phyloP scores from a whole-genome alignment of 148 eudicot species.

The Fallopia convolvulus region DNA sequence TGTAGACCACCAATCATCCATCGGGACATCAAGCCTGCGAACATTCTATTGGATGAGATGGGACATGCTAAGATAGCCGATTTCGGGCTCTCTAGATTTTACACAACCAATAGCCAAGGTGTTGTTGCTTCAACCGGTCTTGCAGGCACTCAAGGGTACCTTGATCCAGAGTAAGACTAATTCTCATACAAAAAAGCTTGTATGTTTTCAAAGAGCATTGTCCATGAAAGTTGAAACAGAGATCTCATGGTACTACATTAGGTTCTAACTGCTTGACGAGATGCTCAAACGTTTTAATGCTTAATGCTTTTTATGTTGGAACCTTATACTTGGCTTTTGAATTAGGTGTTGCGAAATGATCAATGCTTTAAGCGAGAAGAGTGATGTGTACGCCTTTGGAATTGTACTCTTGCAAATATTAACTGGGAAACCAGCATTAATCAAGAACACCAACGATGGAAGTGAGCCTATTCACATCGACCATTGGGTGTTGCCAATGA shows the following conservation, averaged over 20 bases:
- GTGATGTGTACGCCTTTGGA: constrained; percentile 31
- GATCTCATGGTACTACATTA: too few species aligned
- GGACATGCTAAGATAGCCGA: constrained; percentile 32
- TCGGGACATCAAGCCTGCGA: constrained; percentile 17
- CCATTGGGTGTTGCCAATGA: not conserved
- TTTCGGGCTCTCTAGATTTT: constrained; percentile 31
- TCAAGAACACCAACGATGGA: not conserved
- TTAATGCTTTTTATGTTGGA: too few species aligned
- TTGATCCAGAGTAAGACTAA: constrained; percentile 40
- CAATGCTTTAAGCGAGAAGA: constrained; percentile 18
- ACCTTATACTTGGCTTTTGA: not conserved
- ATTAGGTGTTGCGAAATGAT: not conserved
- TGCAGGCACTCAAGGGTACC: constrained; percentile 31
- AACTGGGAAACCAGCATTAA: constrained; percentile 17
- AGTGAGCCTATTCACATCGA: not conserved
- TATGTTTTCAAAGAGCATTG: too few species aligned
- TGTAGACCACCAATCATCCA: too few species aligned
- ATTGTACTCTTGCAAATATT: constrained; percentile 30
- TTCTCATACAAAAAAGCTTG: too few species aligned
- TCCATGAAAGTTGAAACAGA: too few species aligned
- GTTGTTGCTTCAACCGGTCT: constrained; percentile 21
- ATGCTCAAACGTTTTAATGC: too few species aligned
- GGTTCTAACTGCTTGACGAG: too few species aligned
- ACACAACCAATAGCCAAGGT: constrained; percentile 17
- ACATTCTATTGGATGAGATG: constrained; percentile 29